Evolutionary conservation across 2,329 filamentous ascomycete species (phyloP), one percentile per base, ranked within the genome.

Genomic region (Trichoderma oligosporum): DNA sequence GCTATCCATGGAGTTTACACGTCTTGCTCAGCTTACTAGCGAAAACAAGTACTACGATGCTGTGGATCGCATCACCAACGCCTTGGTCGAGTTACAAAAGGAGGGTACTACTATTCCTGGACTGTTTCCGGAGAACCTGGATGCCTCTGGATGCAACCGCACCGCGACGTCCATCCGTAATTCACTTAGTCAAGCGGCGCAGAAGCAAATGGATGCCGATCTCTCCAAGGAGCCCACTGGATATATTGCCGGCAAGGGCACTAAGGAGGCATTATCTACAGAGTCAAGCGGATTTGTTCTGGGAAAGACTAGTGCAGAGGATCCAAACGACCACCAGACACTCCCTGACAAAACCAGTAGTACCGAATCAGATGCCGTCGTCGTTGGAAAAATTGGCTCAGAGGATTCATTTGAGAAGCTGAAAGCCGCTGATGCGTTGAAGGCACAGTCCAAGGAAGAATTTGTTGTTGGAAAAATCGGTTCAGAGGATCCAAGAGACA

Each of bases 1-100:
- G 9, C 76, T 97, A 61, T 86, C 86, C 7, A 80, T 97, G 77
- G 92, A 97, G 70, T 96, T 97, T 70, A 96, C 91, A 1, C 83
- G 91, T 14, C 79, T 97, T 42, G 89, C 91, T 7, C 92, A 97
- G 71, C 76, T 97, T 61, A 96, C 92, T 0, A 83, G 84, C 57
- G 78, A 93, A 59, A 73, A 86, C 63, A 91, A 86, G 69, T 97
- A 95, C 73, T 97, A 95, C 68, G 92, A 96, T 73, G 91, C 91
- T 14, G 80, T 96, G 60, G 89, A 90, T 47, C 86, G 91, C 59
- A 89, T 97, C 65, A 95, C 90, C 16, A 79, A 96, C 67, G 86
- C 86, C 7, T 79, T 97, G 24, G 82, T 91, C 61, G 82, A 86
- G 51, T 84, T 86, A 73, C 90, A 96, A 73, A 82, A 85, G 64